Evolutionary conservation across 2,329 filamentous ascomycete genomes (phyloP).

Genomic region (Aciculosporium take): DNA sequence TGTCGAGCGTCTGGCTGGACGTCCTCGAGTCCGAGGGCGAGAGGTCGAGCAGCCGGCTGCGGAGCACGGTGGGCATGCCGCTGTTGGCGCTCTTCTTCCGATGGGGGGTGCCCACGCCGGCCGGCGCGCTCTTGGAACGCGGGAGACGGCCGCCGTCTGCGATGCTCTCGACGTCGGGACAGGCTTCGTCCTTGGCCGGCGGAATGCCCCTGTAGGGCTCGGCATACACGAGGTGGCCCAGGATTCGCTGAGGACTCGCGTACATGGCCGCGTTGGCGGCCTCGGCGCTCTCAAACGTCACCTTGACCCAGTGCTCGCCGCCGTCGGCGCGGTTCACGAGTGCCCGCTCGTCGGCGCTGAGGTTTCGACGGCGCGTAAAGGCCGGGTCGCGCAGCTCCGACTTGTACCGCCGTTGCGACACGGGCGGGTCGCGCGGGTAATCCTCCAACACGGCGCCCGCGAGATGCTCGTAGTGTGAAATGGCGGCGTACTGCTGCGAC

Average conservation of each 20-base stretch:
- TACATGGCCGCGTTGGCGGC: conserved; percentile 56
- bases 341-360: conserved; percentile 58
- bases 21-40: conserved; percentile 31
- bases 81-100: conserved; percentile 16
- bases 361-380: conserved; percentile 46
- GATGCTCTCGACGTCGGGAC: conserved; percentile 36
- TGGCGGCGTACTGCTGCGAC: conserved; percentile 66
- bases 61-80: conserved; percentile 22
- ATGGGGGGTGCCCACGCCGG: conserved; percentile 13
- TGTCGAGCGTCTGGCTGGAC: conserved; percentile 45
- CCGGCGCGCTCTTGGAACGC: conserved; percentile 24
- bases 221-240: conserved; percentile 56
- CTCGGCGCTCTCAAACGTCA: conserved; percentile 63
- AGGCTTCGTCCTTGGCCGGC: conserved; percentile 48
- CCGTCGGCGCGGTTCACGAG: conserved; percentile 72
- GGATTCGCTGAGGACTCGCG: conserved; percentile 56
- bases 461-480: conserved; percentile 76
- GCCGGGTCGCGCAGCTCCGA: conserved; percentile 60
- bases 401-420: conserved; percentile 55
- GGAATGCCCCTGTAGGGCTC: conserved; percentile 54
- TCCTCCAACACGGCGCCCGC: conserved; percentile 84
- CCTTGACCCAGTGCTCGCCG: conserved; percentile 83
- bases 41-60: conserved; percentile 24
- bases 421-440: conserved; percentile 74
- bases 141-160: conserved; percentile 16